These are phyloP conservation scores for Kodamaea derodonti DNA, from an alignment of 1,139 yeast species.

Conservation along the genomic window DNA sequence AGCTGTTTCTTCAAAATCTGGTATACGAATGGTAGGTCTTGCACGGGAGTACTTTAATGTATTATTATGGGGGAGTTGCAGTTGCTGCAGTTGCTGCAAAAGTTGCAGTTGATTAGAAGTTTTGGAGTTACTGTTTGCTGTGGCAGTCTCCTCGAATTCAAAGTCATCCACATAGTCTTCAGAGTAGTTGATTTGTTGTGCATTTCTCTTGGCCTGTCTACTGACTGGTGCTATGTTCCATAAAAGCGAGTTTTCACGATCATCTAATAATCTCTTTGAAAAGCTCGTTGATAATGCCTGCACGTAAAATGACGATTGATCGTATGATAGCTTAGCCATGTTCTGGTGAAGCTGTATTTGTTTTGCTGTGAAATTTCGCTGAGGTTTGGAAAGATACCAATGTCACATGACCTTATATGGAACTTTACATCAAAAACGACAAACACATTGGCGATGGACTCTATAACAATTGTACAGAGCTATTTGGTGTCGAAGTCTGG, in stretches of 20 bases:
- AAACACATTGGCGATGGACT: constrained; percentile 15
- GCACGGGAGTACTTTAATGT: constrained; percentile 36
- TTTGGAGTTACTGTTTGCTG: constrained; percentile 17
- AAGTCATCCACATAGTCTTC: constrained; percentile 63
- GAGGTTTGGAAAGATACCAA: not conserved
- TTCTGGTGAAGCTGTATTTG: not conserved
- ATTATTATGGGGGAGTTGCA: constrained; percentile 17
- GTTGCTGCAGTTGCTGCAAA: constrained; percentile 13
- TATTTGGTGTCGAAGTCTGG: constrained; percentile 12
- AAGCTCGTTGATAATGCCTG: constrained; percentile 17
- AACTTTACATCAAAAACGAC: too few species aligned
- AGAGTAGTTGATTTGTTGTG: constrained; percentile 77
- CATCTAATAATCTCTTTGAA: constrained; percentile 31
- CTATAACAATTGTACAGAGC: constrained; percentile 10
- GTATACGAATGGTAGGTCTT: constrained; percentile 27
- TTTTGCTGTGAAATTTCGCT: constrained; percentile 1
- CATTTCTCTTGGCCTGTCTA: constrained; percentile 71
- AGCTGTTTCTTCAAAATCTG: constrained; percentile 20
- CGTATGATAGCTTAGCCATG: constrained; percentile 12
- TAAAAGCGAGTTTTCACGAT: constrained; percentile 58
- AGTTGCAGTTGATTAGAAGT: constrained; percentile 2
- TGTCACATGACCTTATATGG: not conserved
- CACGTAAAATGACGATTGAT: constrained; percentile 13
- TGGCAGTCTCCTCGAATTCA: constrained; percentile 56
- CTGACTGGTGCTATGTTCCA: constrained; percentile 68